Evolutionary conservation across 305 asterid genomes (phyloP).

Genomic region (Salvia sclarea): DNA sequence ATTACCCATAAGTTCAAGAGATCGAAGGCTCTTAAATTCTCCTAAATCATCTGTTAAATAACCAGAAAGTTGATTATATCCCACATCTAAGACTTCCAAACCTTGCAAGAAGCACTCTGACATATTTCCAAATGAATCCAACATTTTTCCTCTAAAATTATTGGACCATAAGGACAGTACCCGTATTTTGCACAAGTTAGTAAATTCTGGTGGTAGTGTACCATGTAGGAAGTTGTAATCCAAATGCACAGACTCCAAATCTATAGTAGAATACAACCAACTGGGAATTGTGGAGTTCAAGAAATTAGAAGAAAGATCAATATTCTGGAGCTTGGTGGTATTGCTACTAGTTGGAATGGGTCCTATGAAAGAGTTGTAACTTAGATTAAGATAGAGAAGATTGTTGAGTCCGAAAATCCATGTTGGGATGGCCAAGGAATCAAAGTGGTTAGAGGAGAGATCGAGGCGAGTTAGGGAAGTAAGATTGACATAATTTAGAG

Average conservation of each 20-base stretch:
- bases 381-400: slow-evolving; percentile 10
- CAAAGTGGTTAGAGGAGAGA: not conserved
- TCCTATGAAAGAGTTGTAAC: not conserved
- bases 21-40: not conserved
- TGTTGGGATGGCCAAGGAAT: not conserved
- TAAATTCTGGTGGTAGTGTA: not conserved
- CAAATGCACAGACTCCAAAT: not conserved
- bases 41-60: not conserved
- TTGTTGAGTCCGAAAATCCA: slow-evolving; percentile 17
- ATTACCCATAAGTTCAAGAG: not conserved
- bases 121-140: not conserved
- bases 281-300: not conserved
- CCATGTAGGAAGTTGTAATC: not conserved
- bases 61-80: not conserved
- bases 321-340: not conserved
- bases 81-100: not conserved
- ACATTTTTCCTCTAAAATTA: not conserved
- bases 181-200: not conserved
- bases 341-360: not conserved
- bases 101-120: not conserved
- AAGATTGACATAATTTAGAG: not conserved
- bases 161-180: fast-evolving
- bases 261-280: not conserved
- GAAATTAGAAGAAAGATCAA: not conserved
- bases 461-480: not conserved